A percentile compares a stretch with the other conserved stretches of the same genome.
These are phyloP conservation scores for Coemansia sp. DNA, from an alignment of 192 early-diverging fungal genomes.

Conservation along the genomic window DNA sequence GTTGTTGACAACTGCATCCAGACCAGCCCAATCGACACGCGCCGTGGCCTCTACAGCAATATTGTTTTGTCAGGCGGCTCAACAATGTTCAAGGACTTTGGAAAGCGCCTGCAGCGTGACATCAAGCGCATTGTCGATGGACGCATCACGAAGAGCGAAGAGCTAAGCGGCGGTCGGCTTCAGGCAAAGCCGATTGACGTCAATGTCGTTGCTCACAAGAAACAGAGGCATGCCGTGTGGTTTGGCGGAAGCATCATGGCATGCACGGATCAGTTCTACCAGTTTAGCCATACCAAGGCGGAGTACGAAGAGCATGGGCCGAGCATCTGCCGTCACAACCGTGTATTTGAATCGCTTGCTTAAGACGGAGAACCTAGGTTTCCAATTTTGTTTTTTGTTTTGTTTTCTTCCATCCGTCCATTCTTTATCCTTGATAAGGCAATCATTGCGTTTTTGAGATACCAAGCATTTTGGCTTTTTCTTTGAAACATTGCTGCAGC, in stretches of 20 bases:
- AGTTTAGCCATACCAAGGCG: slow-evolving; percentile 93
- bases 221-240: slow-evolving; percentile 99
- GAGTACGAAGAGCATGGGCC: slow-evolving; percentile 98
- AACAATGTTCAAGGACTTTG: slow-evolving; percentile 99
- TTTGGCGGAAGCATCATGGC: slow-evolving; percentile 95
- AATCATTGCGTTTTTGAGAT: background rate
- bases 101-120: slow-evolving; percentile 89
- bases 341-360: slow-evolving; percentile 68
- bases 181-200: slow-evolving; percentile 88
- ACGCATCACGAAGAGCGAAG: slow-evolving; percentile 72
- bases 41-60: slow-evolving; percentile 97
- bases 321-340: slow-evolving; percentile 91
- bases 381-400: background rate
- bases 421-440: too few species aligned
- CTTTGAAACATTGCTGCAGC: background rate
- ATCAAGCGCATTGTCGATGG: slow-evolving; percentile 83
- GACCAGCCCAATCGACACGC: slow-evolving; percentile 93
- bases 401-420: background rate
- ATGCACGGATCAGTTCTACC: slow-evolving; percentile 83
- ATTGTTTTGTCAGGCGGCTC: slow-evolving; percentile 98
- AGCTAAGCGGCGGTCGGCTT: slow-evolving; percentile 68
- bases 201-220: slow-evolving; percentile 97
- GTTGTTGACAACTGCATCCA: slow-evolving; percentile 97
- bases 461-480: background rate
- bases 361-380: slow-evolving; percentile 10